phyloP scores from a whole-genome alignment of 2,329 filamentous ascomycete genomes.

The Phialophora verrucosa region DNA sequence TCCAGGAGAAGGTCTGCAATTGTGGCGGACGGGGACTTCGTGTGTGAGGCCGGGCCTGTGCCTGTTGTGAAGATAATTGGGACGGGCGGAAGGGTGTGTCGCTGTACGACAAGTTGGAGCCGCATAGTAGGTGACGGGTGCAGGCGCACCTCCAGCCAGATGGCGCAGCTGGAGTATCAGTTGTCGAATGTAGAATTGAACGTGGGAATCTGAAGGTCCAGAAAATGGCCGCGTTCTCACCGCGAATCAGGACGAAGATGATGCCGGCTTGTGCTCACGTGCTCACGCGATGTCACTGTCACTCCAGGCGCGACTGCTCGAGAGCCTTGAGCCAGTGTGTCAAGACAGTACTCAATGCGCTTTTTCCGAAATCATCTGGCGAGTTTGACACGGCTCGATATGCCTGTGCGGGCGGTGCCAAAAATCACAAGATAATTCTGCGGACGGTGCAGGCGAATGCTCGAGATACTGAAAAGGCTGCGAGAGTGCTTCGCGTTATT shows the following conservation, averaged over 20 bases:
- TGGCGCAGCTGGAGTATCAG: background rate
- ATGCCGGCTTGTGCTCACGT: background rate
- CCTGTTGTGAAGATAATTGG: slow-evolving; percentile 73
- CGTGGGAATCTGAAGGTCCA: background rate
- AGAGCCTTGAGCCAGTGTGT: background rate
- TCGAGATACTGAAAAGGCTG: background rate
- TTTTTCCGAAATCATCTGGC: background rate
- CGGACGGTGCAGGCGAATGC: background rate
- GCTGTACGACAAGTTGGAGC: slow-evolving; percentile 73
- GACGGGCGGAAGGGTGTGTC: slow-evolving; percentile 74
- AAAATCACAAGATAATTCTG: background rate
- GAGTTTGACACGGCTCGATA: background rate
- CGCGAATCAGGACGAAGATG: background rate
- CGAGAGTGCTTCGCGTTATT: background rate
- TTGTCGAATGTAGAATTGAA: background rate
- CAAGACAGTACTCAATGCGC: too few relatives aligned
- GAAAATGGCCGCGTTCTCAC: background rate
- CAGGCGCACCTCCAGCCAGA: background rate
- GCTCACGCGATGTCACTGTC: background rate
- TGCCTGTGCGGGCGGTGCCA: background rate
- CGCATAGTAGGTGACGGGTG: slow-evolving; percentile 59
- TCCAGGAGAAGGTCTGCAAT: slow-evolving; percentile 77
- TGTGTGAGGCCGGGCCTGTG: slow-evolving; percentile 48
- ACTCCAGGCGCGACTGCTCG: background rate
- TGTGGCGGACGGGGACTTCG: slow-evolving; percentile 61